phyloP scores from a whole-genome alignment of 129 eudicot species.

The Arctium lappa region DNA sequence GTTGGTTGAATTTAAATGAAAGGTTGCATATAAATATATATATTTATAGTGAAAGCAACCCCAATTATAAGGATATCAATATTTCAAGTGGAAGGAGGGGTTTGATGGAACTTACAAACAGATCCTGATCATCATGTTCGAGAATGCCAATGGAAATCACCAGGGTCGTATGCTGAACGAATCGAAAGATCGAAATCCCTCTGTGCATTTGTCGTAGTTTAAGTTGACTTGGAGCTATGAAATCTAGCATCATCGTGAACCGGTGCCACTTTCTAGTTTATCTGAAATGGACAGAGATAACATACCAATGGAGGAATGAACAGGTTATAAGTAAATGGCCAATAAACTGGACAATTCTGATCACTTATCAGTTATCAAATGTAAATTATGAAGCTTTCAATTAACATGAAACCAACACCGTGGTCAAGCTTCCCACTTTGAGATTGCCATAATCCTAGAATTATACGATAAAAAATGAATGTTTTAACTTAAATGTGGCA shows the following conservation, averaged over 20 bases:
- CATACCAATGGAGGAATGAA: neutral
- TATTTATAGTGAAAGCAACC: neutral
- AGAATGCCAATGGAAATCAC: neutral
- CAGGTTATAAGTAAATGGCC: neutral
- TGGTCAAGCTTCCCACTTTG: neutral
- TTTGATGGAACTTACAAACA: neutral
- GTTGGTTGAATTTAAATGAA: no score
- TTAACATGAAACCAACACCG: neutral
- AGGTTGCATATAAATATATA: no score
- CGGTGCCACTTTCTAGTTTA: neutral
- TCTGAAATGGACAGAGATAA: neutral
- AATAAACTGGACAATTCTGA: neutral
- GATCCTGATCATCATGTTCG: neutral
- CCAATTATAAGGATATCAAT: neutral
- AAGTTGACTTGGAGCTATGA: neutral
- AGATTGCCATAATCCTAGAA: neutral
- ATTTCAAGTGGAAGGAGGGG: neutral
- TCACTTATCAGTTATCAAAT: neutral
- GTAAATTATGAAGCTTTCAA: neutral
- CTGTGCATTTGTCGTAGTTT: neutral
- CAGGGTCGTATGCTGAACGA: neutral
- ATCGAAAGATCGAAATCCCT: neutral
- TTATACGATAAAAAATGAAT: neutral
- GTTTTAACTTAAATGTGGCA: neutral
- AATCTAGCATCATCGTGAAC: neutral